phyloP scores from a whole-genome alignment of 2,329 filamentous ascomycete genomes.

The Cytospora piceae region DNA sequence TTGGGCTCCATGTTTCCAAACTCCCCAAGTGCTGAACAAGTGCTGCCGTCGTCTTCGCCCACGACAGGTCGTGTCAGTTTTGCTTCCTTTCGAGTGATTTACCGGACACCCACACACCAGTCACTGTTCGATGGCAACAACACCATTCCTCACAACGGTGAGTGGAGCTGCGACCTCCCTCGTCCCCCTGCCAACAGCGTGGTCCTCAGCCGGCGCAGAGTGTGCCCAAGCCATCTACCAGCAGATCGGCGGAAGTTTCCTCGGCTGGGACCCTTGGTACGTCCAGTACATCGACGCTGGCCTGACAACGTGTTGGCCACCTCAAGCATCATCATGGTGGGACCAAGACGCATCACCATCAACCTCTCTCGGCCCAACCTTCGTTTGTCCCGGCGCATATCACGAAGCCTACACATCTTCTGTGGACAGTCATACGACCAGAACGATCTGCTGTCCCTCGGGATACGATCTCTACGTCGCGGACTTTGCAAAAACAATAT shows the following conservation, averaged over 20 bases:
- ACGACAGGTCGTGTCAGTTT: background rate
- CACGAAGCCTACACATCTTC: slow-evolving; percentile 7
- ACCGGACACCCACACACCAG: background rate
- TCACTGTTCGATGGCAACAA: background rate
- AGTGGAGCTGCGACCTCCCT: slow-evolving; percentile 13
- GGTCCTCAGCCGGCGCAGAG: slow-evolving; percentile 10
- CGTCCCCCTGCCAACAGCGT: slow-evolving; percentile 17
- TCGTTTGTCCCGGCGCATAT: slow-evolving; percentile 15
- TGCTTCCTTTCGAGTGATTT: background rate
- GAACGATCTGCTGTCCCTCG: slow-evolving; percentile 22
- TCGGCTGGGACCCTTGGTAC: slow-evolving; percentile 26
- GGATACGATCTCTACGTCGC: slow-evolving; percentile 16
- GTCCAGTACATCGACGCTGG: background rate
- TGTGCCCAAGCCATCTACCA: slow-evolving; percentile 19
- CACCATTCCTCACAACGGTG: slow-evolving; percentile 17
- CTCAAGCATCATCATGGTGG: slow-evolving; percentile 26
- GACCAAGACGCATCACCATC: slow-evolving; percentile 6
- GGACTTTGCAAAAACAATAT: slow-evolving; percentile 5
- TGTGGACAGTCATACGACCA: slow-evolving; percentile 9
- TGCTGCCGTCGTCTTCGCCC: background rate
- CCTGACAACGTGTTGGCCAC: slow-evolving; percentile 23
- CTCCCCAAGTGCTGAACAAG: background rate
- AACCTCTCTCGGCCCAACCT: slow-evolving; percentile 10
- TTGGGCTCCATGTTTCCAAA: too few species aligned
- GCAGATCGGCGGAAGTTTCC: slow-evolving; percentile 9